Evolutionary conservation across 805 yeast species (phyloP).

Genomic region (Metschnikowia hibisci): DNA sequence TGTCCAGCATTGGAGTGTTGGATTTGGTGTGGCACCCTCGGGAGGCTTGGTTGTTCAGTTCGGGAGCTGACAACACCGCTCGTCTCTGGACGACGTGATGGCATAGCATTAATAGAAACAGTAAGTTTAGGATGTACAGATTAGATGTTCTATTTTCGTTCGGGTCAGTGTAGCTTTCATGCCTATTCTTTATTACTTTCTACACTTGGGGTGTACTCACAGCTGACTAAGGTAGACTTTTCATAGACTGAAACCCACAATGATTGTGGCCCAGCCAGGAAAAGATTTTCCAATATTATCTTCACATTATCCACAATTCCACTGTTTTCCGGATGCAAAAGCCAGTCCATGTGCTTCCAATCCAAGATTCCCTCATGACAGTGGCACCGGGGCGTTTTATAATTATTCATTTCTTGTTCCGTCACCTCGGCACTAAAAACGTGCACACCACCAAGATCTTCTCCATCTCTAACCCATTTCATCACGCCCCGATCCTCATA

Average conservation of each 20-base stretch:
- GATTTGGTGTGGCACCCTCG: constrained; percentile 93
- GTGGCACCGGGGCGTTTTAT: constrained; percentile 27
- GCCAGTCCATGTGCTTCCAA: constrained; percentile 39
- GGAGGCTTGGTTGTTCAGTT: constrained; percentile 96
- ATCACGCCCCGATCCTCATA: constrained; percentile 33
- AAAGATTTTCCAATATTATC: constrained; percentile 22
- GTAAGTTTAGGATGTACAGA: not conserved
- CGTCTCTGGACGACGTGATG: constrained; percentile 87
- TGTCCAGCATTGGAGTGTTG: constrained; percentile 79
- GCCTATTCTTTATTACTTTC: not conserved
- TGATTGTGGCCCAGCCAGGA: constrained; percentile 22
- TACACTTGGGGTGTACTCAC: constrained; percentile 8
- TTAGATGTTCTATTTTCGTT: too few species aligned
- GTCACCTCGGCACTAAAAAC: constrained; percentile 35
- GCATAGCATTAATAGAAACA: constrained; percentile 7
- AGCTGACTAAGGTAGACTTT: constrained; percentile 9
- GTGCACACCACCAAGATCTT: constrained; percentile 35
- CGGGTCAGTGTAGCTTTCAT: too few species aligned
- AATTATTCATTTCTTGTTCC: constrained; percentile 20
- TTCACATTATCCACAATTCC: constrained; percentile 41
- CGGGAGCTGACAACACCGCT: constrained; percentile 96
- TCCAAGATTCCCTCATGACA: constrained; percentile 42
- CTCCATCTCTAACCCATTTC: constrained; percentile 29
- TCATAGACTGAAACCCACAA: constrained; percentile 27
- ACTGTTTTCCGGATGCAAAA: constrained; percentile 30